Evolutionary conservation across 2,329 filamentous ascomycete species (phyloP).

Genomic region (Parastagonospora avenae): DNA sequence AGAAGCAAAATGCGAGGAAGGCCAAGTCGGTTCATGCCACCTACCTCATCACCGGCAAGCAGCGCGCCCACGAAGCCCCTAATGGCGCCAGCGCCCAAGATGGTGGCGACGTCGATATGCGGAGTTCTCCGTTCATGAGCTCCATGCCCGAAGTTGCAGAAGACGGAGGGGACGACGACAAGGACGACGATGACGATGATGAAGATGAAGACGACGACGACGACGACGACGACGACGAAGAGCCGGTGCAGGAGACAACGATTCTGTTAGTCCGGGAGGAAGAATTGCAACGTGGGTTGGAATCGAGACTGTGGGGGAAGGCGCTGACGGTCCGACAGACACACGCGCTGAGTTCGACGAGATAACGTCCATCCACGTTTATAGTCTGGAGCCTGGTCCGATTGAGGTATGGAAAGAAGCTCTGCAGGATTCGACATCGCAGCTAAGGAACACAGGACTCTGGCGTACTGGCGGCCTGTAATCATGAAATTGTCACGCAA

Average conservation of each 20-base stretch:
- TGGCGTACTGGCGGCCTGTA: slow-evolving; percentile 72
- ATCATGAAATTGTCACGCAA: slow-evolving; percentile 64
- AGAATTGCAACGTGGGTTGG: slow-evolving; percentile 65
- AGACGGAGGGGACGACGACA: slow-evolving; percentile 44
- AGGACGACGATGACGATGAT: slow-evolving; percentile 28
- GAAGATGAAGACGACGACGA: slow-evolving; percentile 29
- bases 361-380: slow-evolving; percentile 82
- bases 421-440: slow-evolving; percentile 41
- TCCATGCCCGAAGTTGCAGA: slow-evolving; percentile 60
- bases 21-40: slow-evolving; percentile 82
- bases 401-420: slow-evolving; percentile 60
- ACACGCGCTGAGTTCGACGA: slow-evolving; percentile 70
- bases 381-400: slow-evolving; percentile 76
- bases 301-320: not conserved
- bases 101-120: slow-evolving; percentile 70
- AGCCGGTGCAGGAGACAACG: slow-evolving; percentile 60
- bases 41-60: slow-evolving; percentile 82
- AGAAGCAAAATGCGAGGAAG: slow-evolving; percentile 75
- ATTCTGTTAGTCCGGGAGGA: slow-evolving; percentile 75
- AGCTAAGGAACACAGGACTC: slow-evolving; percentile 59
- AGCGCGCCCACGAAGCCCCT: slow-evolving; percentile 43
- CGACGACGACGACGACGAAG: slow-evolving; percentile 51
- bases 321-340: slow-evolving; percentile 54
- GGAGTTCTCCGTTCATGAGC: slow-evolving; percentile 70
- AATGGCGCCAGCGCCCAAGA: slow-evolving; percentile 52